Percentiles rank a stretch among this genome's conserved stretches.
These are phyloP conservation scores for Trypanosoma conorhini DNA, from an alignment of 208 protist genomes.

Conservation along the genomic window DNA sequence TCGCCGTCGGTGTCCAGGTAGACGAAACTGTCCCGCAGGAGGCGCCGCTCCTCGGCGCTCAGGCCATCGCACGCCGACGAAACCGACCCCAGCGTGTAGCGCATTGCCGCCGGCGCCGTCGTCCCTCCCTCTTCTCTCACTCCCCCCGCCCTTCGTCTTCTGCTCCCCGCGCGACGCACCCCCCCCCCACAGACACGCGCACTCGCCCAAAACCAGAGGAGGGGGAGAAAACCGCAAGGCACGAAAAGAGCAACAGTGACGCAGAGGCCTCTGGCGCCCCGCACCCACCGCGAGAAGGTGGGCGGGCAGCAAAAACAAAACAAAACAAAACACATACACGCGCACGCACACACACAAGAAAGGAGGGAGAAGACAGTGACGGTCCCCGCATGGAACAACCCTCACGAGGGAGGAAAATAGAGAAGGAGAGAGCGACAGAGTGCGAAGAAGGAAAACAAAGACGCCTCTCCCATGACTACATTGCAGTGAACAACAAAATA, in stretches of 20 bases:
- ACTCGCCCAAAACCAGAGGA: slow-evolving; percentile 1
- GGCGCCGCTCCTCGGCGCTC: slow-evolving; percentile 13
- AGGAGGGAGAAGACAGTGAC: neutral
- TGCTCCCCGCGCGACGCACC: neutral
- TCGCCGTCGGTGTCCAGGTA: slow-evolving; percentile 22
- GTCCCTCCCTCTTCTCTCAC: neutral
- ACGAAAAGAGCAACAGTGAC: neutral
- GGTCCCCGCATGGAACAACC: neutral
- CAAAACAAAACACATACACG: too few relatives aligned
- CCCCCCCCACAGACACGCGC: slow-evolving; percentile 2
- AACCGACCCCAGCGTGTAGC: neutral
- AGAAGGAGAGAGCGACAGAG: neutral
- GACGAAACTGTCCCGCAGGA: slow-evolving; percentile 27
- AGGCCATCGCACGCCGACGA: neutral
- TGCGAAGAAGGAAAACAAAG: slow-evolving; percentile 13
- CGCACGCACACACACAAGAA: too few relatives aligned
- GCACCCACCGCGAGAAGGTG: too few relatives aligned
- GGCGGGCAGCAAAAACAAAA: too few relatives aligned
- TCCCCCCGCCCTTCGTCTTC: neutral
- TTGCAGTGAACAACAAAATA: neutral
- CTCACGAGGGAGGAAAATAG: neutral
- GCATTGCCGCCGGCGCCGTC: neutral
- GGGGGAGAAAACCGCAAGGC: neutral
- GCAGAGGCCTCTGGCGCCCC: too few relatives aligned
- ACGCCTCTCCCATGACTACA: neutral